phyloP scores from a whole-genome alignment of 768 basidiomycete genomes.

The Lactifluus piperatus region DNA sequence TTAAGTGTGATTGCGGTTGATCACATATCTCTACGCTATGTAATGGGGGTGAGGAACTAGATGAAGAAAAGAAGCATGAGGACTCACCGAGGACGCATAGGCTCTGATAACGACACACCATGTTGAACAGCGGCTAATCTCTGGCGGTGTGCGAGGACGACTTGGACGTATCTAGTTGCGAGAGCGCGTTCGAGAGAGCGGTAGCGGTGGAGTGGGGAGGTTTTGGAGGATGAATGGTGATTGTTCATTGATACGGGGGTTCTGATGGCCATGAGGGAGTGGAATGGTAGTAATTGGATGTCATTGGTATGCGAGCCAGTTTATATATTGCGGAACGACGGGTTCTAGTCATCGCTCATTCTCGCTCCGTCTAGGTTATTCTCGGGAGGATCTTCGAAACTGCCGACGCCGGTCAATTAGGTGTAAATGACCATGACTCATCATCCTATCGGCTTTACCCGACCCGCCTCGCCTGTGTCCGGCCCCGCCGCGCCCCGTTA shows the following conservation, averaged over 20 bases:
- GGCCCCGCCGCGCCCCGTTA: too few species aligned
- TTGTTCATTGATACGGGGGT: constrained; percentile 6
- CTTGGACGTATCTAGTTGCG: constrained; percentile 13
- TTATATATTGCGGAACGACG: too few species aligned
- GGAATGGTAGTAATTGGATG: not conserved
- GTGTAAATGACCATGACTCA: not conserved
- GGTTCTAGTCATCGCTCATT: too few species aligned
- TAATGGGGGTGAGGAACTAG: not conserved
- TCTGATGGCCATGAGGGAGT: constrained; percentile 14
- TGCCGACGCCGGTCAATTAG: too few species aligned
- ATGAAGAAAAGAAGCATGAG: not conserved
- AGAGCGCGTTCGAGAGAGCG: constrained; percentile 18
- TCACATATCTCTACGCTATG: constrained; percentile 42
- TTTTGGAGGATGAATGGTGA: not conserved
- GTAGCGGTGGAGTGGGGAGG: constrained; percentile 1
- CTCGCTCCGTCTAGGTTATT: too few species aligned
- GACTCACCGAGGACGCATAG: constrained; percentile 20
- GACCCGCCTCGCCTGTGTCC: not conserved
- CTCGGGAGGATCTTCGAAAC: too few species aligned
- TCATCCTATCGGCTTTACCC: not conserved
- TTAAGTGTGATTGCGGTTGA: constrained; percentile 31
- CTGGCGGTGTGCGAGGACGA: constrained; percentile 18
- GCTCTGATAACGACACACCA: not conserved
- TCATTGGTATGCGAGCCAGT: too few species aligned
- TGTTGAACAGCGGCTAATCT: constrained; percentile 6